Evolutionary conservation across 306 rosid genomes (phyloP).

Genomic region (Mucuna pruriens): DNA sequence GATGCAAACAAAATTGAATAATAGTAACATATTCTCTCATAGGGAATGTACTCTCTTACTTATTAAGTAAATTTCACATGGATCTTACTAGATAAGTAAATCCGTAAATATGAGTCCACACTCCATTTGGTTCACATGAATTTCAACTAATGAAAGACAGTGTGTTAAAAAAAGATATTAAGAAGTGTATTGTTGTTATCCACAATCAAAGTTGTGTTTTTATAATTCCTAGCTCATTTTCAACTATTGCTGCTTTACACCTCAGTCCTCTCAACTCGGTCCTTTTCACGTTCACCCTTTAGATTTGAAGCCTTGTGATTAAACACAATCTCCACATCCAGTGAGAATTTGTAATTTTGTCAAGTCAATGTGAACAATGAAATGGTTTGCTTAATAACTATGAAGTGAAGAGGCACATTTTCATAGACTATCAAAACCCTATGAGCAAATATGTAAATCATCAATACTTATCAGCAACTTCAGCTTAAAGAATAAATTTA

Average conservation of each 20-base stretch:
- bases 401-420: not conserved
- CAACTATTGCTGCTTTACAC: not conserved
- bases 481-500: not conserved
- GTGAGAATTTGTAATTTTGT: not conserved
- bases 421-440: not conserved
- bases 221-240: not conserved
- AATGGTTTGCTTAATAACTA: not conserved
- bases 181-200: not conserved
- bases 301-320: not conserved
- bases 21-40: no score
- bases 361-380: constrained; percentile 9
- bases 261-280: not conserved
- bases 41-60: no score
- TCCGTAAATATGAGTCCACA: not conserved
- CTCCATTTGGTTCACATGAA: not conserved
- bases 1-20: not conserved
- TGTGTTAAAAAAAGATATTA: not conserved
- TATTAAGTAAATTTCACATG: not conserved
- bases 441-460: not conserved
- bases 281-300: not conserved
- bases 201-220: not conserved
- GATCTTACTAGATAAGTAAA: not conserved
- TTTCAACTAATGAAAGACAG: not conserved
- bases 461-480: not conserved
- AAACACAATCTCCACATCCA: not conserved